Base-by-base conservation (phyloP, 306 rosid species). In the Trifolium subterraneum region DNA sequence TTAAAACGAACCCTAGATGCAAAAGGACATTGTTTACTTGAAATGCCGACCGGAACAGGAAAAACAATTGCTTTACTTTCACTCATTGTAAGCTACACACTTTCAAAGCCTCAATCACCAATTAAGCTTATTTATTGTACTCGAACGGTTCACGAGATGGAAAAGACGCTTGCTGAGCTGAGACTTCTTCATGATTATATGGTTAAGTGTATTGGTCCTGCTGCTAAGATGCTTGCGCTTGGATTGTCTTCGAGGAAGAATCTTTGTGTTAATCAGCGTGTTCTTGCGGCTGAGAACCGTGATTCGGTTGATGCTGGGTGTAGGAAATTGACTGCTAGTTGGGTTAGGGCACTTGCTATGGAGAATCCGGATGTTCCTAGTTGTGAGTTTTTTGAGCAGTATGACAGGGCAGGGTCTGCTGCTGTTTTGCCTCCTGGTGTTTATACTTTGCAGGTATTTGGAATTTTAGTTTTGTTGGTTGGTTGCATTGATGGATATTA, bases 71-170 rank as follows among this genome's bases (percentile, higher is more conserved):
- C 97, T 1, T 88, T 93, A 10, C 91, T 93, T 55, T 91, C 96
- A 1, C 84, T 93, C 18, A 91, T 93, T 84, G 87, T 97, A 25
- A 85, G 92, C 85, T 93, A 93, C 88, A 79, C 79, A 4, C 88
- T 93, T 74, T 89, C 96, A 55, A 89, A 87, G 27, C 98, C 92
- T 72, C 81, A 88, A 4, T 83, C 81, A 44, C 92, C 94, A 0
- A 86, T 93, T 68, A 93, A 93, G 76, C 96, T 93, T 75, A 81
- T 93, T 67, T 93, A 93, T 81, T 93, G 97, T 80, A 93, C 98
- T 7, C 94, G 97, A 45, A 93, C 98, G 5, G 98, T 93, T 13
- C 98, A 93, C 75, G 97, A 93, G 82, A 93, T 93, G 97, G 98
- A 93, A 86, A 93, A 93, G 79, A 93, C 98, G 9, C 91, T 91